Conservation (phyloP, 768 basidiomycete genomes). For the Suillus paluster region DNA sequence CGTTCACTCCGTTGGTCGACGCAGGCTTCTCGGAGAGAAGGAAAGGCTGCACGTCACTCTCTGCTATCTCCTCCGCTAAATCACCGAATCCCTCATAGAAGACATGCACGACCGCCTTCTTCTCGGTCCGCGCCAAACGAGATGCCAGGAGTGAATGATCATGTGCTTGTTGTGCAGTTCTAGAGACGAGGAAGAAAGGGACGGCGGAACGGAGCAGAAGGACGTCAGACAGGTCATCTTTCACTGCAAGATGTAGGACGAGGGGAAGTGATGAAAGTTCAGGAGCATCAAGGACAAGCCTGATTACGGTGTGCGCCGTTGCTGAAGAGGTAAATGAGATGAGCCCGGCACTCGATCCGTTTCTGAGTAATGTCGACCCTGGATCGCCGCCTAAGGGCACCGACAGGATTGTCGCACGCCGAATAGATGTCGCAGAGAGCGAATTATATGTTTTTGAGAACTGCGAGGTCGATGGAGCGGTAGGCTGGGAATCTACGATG, state of each 20-base stretch:
- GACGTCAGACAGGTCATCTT: conserved; percentile 71
- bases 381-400: conserved; percentile 72
- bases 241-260: conserved; percentile 72
- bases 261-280: conserved; percentile 68
- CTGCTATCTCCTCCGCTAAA: conserved; percentile 53
- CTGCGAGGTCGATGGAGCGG: conserved; percentile 43
- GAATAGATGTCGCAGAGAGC: conserved; percentile 39
- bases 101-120: conserved; percentile 83
- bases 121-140: conserved; percentile 70
- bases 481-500: conserved; percentile 60
- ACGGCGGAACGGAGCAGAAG: conserved; percentile 79
- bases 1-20: conserved; percentile 39
- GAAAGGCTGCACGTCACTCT: conserved; percentile 64
- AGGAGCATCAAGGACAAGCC: conserved; percentile 70
- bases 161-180: conserved; percentile 79
- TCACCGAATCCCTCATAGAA: conserved; percentile 60
- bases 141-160: conserved; percentile 90
- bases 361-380: conserved; percentile 57
- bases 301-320: conserved; percentile 54
- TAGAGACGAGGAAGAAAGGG: conserved; percentile 82
- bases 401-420: conserved; percentile 48
- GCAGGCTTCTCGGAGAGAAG: conserved; percentile 50
- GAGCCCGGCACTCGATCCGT: conserved; percentile 46
- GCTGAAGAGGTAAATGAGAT: conserved; percentile 62
- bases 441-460: conserved; percentile 38